Conservation (phyloP, 306 rosid species). For the Sphenostylis stenocarpa region DNA sequence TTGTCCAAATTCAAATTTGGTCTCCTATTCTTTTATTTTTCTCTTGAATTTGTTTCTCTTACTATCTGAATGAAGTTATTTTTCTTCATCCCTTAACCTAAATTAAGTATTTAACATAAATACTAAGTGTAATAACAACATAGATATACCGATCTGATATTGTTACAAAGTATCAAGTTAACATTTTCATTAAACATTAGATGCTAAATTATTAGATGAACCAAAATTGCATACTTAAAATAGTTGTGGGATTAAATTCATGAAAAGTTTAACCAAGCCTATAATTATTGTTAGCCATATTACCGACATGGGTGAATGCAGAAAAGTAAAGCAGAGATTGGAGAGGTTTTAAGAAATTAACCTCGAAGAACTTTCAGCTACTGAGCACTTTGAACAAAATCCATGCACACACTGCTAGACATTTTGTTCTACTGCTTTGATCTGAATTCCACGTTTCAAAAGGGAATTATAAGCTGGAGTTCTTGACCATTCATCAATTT, state of each 20-base stretch:
- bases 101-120: background rate
- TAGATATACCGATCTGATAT: background rate
- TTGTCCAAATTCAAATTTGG: background rate
- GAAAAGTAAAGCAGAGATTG: slow-evolving; percentile 15
- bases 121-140: background rate
- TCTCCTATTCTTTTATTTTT: background rate
- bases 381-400: slow-evolving; percentile 26
- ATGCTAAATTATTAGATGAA: background rate
- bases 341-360: slow-evolving; percentile 27
- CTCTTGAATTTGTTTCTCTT: background rate
- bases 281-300: slow-evolving; percentile 1
- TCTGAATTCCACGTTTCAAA: slow-evolving; percentile 56
- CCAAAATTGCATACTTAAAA: background rate
- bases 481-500: slow-evolving; percentile 95
- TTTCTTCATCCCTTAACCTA: background rate
- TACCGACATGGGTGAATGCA: background rate
- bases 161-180: background rate
- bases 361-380: slow-evolving; percentile 26
- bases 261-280: background rate
- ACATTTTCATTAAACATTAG: background rate
- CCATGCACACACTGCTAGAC: slow-evolving; percentile 32
- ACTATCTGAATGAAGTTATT: background rate
- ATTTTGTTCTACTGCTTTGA: slow-evolving; percentile 34
- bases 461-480: slow-evolving; percentile 62
- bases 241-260: background rate